phyloP scores from a whole-genome alignment of 2,329 filamentous ascomycete genomes.

The Tolypocladium amazonense region DNA sequence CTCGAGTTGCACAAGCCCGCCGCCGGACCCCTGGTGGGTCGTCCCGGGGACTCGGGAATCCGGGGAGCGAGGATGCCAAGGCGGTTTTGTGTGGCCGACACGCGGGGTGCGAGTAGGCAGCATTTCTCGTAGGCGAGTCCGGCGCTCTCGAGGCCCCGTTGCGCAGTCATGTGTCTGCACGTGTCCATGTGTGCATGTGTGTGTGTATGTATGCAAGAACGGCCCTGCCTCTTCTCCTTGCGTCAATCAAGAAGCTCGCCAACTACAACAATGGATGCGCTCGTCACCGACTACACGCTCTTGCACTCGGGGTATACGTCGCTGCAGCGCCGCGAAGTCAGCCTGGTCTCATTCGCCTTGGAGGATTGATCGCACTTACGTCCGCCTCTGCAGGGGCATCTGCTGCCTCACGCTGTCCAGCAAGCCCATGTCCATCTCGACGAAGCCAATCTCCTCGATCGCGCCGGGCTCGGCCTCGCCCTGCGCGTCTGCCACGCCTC shows the following conservation, averaged over 20 bases:
- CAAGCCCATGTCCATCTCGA: conserved; percentile 40
- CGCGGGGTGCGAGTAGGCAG: neutral
- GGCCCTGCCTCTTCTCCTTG: neutral
- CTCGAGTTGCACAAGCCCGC: neutral
- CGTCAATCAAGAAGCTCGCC: too few relatives aligned
- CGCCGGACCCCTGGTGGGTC: neutral
- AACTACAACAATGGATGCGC: neutral
- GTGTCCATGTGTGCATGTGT: neutral
- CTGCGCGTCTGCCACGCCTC: conserved; percentile 37
- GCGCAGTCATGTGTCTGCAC: neutral
- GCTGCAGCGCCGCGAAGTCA: neutral
- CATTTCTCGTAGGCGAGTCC: neutral
- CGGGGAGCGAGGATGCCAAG: neutral
- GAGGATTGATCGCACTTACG: too few relatives aligned
- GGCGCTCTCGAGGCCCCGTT: neutral
- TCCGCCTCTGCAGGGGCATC: conserved; percentile 42
- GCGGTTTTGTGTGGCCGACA: neutral
- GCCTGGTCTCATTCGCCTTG: too few relatives aligned
- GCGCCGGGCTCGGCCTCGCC: conserved; percentile 29
- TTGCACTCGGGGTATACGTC: conserved; percentile 3
- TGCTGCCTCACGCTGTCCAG: conserved; percentile 36
- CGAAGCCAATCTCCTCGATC: conserved; percentile 38
- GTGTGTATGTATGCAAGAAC: neutral
- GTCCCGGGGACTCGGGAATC: neutral
- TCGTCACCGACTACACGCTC: neutral